Base-by-base conservation (phyloP, 1,139 yeast species). In the Blastobotrys capitulatus region DNA sequence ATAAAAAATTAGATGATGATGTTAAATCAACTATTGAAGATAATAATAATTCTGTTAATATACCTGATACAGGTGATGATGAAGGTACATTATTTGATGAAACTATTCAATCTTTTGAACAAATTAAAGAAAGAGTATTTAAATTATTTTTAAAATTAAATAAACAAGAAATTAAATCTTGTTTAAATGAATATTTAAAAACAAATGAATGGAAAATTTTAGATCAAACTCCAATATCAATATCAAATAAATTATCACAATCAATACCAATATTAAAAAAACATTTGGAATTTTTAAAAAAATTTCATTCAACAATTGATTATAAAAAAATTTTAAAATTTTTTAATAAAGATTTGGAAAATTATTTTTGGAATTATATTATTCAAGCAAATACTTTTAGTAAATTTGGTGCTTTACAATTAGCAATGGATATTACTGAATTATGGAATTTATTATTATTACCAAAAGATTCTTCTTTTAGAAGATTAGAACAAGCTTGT, bases 361-460 rank as follows among this genome's bases (percentile, higher is more conserved):
- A 67, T 27, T 73, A 79, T 42, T 65, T 82, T 54, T 71, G 75
- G 59, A 84, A 81, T 55, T 78, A 79, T 49, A 74, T 85, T 44
- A 70, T 85, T 44, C 80, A 83, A 54, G 77, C 82, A 46, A 84
- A 84, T 61, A 76, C 73, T 54, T 88, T 88, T 65, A 76, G 75
- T 41, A 55, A 59, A 13, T 45, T 55, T 1, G 95, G 95, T 0
- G 75, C 81, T 1, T 57, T 59, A 7, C 90, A 84, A 60, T 69
- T 88, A 20, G 61, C 68, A 6, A 56, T 63, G 4, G 95, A 87
- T 62, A 69, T 83, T 36, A 63, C 67, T 1, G 72, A 73, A 36
- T 54, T 84, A n/a, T 71, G 74, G 56, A 60, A 64, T 1, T 38
- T 49, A 7, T 49, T 58, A 29, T 43, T 63, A 52, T 44, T 73